Evolutionary conservation across 768 basidiomycete species (phyloP).

Genomic region (Lactarius hatsudake): DNA sequence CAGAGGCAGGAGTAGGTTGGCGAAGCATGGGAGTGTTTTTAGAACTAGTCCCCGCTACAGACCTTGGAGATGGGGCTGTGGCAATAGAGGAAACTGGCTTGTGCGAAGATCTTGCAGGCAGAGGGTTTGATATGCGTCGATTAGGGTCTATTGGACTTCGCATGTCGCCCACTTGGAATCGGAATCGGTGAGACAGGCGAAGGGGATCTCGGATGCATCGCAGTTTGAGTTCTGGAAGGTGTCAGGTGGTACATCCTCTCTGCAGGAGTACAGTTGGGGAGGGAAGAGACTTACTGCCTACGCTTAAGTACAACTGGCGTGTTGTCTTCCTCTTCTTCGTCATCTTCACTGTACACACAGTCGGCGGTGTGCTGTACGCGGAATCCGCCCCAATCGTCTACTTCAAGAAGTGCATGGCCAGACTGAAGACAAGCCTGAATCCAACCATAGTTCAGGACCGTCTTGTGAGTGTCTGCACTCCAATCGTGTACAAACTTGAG

Average conservation of each 20-base stretch:
- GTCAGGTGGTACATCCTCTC: not conserved
- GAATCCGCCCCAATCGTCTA: conserved; percentile 52
- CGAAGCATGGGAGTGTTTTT: not conserved
- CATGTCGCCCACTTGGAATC: not conserved
- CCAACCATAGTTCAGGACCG: conserved; percentile 56
- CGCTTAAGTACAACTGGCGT: not conserved
- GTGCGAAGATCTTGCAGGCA: not conserved
- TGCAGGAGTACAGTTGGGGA: not conserved
- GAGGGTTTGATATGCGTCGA: not conserved
- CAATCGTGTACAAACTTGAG: conserved; percentile 57
- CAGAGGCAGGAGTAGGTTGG: not conserved
- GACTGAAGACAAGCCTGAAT: conserved; percentile 44
- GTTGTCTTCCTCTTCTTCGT: conserved; percentile 10
- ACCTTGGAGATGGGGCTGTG: not conserved
- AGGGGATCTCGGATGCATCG: not conserved
- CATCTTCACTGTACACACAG: conserved; percentile 23
- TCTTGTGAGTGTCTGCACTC: conserved; percentile 46
- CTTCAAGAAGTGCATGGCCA: conserved; percentile 44
- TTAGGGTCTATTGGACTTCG: not conserved
- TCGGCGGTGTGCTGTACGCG: conserved; percentile 25
- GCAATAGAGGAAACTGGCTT: not conserved
- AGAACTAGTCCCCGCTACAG: not conserved
- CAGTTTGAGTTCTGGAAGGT: not conserved
- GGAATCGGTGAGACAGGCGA: not conserved
- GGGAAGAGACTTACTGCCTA: not conserved